These are phyloP conservation scores for Monosporozyma solicola DNA, from an alignment of 805 yeast genomes.

Conservation along the genomic window DNA sequence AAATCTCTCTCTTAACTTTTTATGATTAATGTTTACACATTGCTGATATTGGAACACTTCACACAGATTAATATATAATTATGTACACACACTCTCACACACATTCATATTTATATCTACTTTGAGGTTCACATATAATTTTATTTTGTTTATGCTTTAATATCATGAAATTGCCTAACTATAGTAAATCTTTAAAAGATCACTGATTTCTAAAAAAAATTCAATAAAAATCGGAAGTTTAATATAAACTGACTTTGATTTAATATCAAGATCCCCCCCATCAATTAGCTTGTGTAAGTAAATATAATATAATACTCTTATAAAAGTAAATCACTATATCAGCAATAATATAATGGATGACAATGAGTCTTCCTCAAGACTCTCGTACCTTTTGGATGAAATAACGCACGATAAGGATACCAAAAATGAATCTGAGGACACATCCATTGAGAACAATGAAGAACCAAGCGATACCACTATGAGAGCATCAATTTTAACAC, in stretches of 20 bases:
- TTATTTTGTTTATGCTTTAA: background rate
- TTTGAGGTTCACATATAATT: background rate
- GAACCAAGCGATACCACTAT: background rate
- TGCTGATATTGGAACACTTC: background rate
- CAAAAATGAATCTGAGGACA: background rate
- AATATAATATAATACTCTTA: background rate
- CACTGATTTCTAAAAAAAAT: no score
- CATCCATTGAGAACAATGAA: background rate
- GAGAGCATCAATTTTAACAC: background rate
- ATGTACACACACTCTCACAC: background rate
- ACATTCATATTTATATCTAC: background rate
- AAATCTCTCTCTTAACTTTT: background rate
- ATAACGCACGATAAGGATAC: background rate
- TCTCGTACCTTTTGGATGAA: background rate
- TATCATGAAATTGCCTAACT: background rate
- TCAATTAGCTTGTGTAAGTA: background rate
- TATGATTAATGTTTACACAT: background rate
- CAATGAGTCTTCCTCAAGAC: background rate
- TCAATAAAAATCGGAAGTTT: no score
- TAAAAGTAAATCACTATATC: background rate
- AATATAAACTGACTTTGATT: background rate
- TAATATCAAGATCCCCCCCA: background rate
- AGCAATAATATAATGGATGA: background rate
- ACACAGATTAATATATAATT: background rate
- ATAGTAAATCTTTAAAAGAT: no score